Evolutionary conservation across 768 basidiomycete genomes (phyloP).

Genomic region (Boletus tomentosulus): DNA sequence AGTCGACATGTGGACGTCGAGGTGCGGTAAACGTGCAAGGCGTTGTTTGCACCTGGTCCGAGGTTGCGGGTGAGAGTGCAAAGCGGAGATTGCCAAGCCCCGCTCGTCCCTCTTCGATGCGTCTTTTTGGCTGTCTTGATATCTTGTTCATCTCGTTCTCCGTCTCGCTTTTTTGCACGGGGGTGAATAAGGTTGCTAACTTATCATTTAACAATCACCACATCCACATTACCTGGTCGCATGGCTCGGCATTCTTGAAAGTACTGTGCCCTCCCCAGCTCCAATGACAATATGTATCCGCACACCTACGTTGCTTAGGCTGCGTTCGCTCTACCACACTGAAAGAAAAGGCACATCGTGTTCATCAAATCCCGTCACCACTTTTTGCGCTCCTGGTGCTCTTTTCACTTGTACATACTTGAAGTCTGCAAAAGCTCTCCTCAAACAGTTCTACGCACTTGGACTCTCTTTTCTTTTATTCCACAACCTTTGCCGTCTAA

Average conservation of each 20-base stretch:
- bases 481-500: not conserved
- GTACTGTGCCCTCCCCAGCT: not conserved
- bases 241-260: not conserved
- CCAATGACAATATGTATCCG: too few species aligned
- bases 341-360: not conserved
- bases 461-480: not conserved
- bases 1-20: conserved; percentile 30
- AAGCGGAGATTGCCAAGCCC: conserved; percentile 4
- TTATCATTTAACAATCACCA: not conserved
- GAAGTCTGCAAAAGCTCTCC: not conserved
- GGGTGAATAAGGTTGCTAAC: not conserved
- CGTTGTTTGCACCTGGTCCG: not conserved
- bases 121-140: not conserved
- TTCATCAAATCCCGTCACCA: not conserved
- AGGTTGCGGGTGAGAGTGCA: conserved; percentile 2
- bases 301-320: not conserved
- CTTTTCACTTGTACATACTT: conserved; percentile 7
- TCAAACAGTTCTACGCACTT: not conserved
- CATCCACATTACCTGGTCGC: not conserved
- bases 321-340: not conserved
- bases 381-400: not conserved
- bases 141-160: conserved; percentile 1
- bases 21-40: conserved; percentile 9
- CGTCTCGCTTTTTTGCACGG: not conserved
- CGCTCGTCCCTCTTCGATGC: conserved; percentile 10